Evolutionary conservation across 306 rosid species (phyloP).

Genomic region (Betula pendula): DNA sequence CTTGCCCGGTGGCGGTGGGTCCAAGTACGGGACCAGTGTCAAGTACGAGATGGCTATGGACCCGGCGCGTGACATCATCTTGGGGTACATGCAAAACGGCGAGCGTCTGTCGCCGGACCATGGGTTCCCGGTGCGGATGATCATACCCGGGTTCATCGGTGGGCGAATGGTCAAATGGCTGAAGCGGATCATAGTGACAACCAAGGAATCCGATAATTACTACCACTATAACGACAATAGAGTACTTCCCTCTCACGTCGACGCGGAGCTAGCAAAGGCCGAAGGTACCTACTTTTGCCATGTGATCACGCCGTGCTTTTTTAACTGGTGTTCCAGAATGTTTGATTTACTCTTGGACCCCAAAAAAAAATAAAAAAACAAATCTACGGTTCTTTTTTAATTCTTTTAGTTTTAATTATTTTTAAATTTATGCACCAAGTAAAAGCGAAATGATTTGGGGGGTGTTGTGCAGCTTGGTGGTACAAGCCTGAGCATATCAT

Average conservation of each 20-base stretch:
- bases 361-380: too few species aligned
- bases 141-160: constrained; percentile 72
- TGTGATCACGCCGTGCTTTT: neutral
- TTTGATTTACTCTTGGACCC: too few species aligned
- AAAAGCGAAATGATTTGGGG: too few species aligned
- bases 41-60: constrained; percentile 67
- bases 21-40: constrained; percentile 71
- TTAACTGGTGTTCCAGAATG: neutral
- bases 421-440: too few species aligned
- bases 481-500: constrained; percentile 79
- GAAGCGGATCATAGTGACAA: constrained; percentile 67
- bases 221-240: constrained; percentile 72
- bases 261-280: constrained; percentile 71
- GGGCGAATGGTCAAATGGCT: constrained; percentile 93
- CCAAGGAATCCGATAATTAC: constrained; percentile 52
- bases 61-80: constrained; percentile 68
- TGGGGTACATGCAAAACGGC: constrained; percentile 87
- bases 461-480: constrained; percentile 76
- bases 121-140: constrained; percentile 75
- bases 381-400: neutral
- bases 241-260: constrained; percentile 80
- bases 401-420: too few species aligned
- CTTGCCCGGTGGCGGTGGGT: constrained; percentile 84
- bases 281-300: constrained; percentile 44
- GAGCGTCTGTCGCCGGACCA: constrained; percentile 66